phyloP scores from a whole-genome alignment of 768 basidiomycete genomes.

The Collybia nuda region DNA sequence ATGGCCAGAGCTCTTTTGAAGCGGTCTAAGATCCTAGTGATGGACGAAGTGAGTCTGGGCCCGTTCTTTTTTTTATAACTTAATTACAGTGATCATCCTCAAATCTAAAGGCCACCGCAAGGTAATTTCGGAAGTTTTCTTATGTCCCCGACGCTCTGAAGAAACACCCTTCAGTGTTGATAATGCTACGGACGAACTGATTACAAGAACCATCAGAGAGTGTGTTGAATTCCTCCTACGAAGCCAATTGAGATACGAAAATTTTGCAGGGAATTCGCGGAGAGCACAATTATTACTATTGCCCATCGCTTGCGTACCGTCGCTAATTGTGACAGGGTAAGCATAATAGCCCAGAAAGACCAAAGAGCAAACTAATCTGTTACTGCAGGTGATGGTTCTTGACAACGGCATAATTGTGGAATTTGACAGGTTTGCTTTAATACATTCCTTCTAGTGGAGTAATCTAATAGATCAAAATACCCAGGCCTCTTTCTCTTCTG shows the following conservation, averaged over 20 bases:
- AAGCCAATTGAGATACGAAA: not conserved
- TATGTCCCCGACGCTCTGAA: not conserved
- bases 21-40: constrained; percentile 73
- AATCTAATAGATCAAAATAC: not conserved
- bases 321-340: constrained; percentile 80
- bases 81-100: not conserved
- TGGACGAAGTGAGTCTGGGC: constrained; percentile 63
- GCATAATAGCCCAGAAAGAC: constrained; percentile 13
- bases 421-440: constrained; percentile 54
- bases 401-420: constrained; percentile 72
- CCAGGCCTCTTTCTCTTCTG: constrained; percentile 54
- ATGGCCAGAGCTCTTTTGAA: constrained; percentile 85
- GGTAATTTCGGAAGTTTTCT: constrained; percentile 29
- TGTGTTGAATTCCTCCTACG: constrained; percentile 31
- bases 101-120: constrained; percentile 63
- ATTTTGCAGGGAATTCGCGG: constrained; percentile 62
- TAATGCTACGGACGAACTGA: constrained; percentile 87
- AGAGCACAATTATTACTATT: constrained; percentile 81
- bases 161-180: constrained; percentile 52
- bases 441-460: too few relatives aligned
- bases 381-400: constrained; percentile 65
- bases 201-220: constrained; percentile 79
- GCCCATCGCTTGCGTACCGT: constrained; percentile 79
- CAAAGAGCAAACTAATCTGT: not conserved
- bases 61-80: not conserved